Evolutionary conservation across 305 asterid genomes (phyloP).

Genomic region (Solanum hybrid): DNA sequence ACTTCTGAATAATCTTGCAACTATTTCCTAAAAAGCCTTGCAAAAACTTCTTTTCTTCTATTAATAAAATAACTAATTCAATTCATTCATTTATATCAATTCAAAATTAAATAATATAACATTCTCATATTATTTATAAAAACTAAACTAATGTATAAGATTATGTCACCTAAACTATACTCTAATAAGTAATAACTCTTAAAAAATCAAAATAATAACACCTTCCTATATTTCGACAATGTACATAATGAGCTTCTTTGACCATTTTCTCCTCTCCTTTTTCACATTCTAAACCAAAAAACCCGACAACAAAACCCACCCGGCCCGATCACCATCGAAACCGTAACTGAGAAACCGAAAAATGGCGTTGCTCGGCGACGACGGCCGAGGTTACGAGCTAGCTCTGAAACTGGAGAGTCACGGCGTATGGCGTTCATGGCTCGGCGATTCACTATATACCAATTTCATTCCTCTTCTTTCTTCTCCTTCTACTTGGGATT

Average conservation of each 20-base stretch:
- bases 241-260: background rate
- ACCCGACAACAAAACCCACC: background rate
- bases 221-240: background rate
- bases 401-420: constrained; percentile 84
- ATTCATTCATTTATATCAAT: background rate
- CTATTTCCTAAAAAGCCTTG: too few species aligned
- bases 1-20: background rate
- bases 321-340: background rate
- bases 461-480: constrained; percentile 60
- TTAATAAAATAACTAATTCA: background rate
- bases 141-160: too few species aligned
- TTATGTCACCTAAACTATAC: background rate
- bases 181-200: background rate
- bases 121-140: too few species aligned
- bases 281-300: background rate
- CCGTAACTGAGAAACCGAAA: background rate
- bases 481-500: constrained; percentile 68
- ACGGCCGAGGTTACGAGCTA: constrained; percentile 84
- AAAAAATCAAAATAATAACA: too few species aligned
- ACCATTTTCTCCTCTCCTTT: background rate
- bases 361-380: constrained; percentile 75
- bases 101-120: background rate
- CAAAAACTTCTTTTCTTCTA: background rate
- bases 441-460: constrained; percentile 68
- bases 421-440: constrained; percentile 88